Percentiles rank a stretch among this genome's conserved stretches.
These are phyloP conservation scores for Calycina herbarum DNA, from an alignment of 2,329 filamentous ascomycete species.

Conservation along the genomic window DNA sequence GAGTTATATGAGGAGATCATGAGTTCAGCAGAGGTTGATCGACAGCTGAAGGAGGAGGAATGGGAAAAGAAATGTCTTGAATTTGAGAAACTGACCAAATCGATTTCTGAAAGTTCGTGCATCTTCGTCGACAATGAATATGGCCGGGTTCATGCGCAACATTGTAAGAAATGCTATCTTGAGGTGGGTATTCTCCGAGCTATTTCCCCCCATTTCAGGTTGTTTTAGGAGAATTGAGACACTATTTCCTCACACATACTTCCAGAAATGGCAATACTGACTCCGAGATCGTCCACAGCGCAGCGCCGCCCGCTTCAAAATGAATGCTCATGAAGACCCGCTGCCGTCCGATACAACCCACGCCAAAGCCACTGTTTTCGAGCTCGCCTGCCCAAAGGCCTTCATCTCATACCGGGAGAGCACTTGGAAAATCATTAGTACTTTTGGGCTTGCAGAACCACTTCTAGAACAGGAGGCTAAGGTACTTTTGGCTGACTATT, in stretches of 20 bases:
- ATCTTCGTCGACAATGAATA: slow-evolving; percentile 23
- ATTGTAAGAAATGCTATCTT: slow-evolving; percentile 25
- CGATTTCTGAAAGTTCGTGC: slow-evolving; percentile 35
- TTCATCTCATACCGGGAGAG: slow-evolving; percentile 52
- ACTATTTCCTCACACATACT: no score
- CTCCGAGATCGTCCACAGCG: slow-evolving; percentile 5
- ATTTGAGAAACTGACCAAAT: slow-evolving; percentile 41
- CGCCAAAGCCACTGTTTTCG: slow-evolving; percentile 51
- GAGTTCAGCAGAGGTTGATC: no score
- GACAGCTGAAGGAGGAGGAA: no score
- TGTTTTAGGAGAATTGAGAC: no score
- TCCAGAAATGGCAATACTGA: no score
- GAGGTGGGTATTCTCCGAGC: neutral
- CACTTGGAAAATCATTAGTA: slow-evolving; percentile 49
- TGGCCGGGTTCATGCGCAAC: neutral
- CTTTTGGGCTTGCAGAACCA: no score
- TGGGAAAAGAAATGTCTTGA: slow-evolving; percentile 20
- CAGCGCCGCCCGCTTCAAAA: slow-evolving; percentile 39
- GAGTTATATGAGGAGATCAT: no score
- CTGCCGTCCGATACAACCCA: slow-evolving; percentile 43
- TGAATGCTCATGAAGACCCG: slow-evolving; percentile 50
- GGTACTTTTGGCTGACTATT: slow-evolving; percentile 24
- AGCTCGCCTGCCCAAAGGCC: slow-evolving; percentile 47
- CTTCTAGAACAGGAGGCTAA: neutral
- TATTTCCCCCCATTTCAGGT: no score